Evolutionary conservation across 2,329 filamentous ascomycete species (phyloP).

Genomic region (Penicillium thymicola): DNA sequence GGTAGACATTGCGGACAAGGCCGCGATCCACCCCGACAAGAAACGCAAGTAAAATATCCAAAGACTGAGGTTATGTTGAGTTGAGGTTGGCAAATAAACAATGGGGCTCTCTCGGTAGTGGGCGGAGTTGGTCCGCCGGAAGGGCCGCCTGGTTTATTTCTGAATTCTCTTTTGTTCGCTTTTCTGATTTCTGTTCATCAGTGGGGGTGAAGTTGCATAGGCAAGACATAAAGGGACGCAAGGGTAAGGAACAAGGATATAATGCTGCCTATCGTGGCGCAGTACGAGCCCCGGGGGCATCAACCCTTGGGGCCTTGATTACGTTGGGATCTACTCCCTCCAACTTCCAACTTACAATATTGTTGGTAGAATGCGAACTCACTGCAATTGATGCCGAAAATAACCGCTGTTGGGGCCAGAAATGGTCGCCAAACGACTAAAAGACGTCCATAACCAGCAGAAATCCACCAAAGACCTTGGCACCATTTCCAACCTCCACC

Average conservation of each 20-base stretch:
- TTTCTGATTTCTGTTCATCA: not conserved
- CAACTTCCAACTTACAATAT: not conserved
- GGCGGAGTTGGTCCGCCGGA: conserved; percentile 9
- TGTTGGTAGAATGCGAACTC: not conserved
- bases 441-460: not conserved
- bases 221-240: conserved; percentile 11
- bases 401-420: not conserved
- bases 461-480: no score
- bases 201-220: not conserved
- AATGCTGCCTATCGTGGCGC: conserved; percentile 25
- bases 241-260: conserved; percentile 11
- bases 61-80: not conserved
- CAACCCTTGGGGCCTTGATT: conserved; percentile 3
- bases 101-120: conserved; percentile 17
- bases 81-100: conserved; percentile 16
- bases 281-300: conserved; percentile 17
- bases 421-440: not conserved
- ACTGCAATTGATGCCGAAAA: not conserved
- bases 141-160: not conserved
- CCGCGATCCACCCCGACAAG: conserved; percentile 25
- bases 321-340: conserved; percentile 10
- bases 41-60: not conserved
- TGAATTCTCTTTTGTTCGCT: not conserved
- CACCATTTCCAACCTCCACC: not conserved
- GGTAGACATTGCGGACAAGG: conserved; percentile 25